Percentiles rank a stretch among this genome's conserved stretches.
Evolutionary conservation across 148 eudicot genomes (phyloP).

Genomic region (Rhododendron simsii): DNA sequence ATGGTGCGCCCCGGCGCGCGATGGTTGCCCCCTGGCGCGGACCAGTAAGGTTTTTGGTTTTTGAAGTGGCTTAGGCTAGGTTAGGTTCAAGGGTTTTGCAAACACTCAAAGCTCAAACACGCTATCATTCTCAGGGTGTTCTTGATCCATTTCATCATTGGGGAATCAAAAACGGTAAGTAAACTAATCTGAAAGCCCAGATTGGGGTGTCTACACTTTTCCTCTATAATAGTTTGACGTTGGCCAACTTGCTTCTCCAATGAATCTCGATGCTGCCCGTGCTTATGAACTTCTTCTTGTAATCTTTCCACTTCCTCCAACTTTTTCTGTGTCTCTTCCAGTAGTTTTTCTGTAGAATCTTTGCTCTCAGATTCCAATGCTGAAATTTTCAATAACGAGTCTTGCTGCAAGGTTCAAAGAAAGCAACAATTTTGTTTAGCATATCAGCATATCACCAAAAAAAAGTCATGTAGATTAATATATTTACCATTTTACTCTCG

Average conservation of each 20-base stretch:
- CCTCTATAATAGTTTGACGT: conserved; percentile 22
- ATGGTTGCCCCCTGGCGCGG: too few relatives aligned
- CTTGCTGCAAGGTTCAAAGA: conserved; percentile 48
- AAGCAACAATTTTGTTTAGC: neutral
- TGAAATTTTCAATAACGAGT: conserved; percentile 22
- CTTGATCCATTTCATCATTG: too few relatives aligned
- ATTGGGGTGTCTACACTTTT: too few relatives aligned
- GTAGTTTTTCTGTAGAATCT: conserved; percentile 49
- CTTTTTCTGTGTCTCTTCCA: conserved; percentile 43
- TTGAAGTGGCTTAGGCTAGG: too few relatives aligned
- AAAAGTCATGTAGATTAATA: neutral
- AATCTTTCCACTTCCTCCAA: conserved; percentile 48
- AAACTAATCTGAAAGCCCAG: too few relatives aligned
- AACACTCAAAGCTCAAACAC: too few relatives aligned
- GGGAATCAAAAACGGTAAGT: too few relatives aligned
- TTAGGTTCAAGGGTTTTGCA: too few relatives aligned
- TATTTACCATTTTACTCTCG: conserved; percentile 57
- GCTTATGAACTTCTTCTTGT: conserved; percentile 50
- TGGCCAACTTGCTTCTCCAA: conserved; percentile 49
- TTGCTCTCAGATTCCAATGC: conserved; percentile 38
- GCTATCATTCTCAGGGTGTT: too few relatives aligned
- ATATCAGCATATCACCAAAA: neutral
- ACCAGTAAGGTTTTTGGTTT: too few relatives aligned
- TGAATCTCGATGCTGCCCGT: conserved; percentile 36
- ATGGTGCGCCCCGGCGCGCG: too few relatives aligned